Evolutionary conservation across 352 stramenopile genomes (phyloP), one percentile per base, ranked within the genome.

Genomic region (Globisporangium cylindrosporum): DNA sequence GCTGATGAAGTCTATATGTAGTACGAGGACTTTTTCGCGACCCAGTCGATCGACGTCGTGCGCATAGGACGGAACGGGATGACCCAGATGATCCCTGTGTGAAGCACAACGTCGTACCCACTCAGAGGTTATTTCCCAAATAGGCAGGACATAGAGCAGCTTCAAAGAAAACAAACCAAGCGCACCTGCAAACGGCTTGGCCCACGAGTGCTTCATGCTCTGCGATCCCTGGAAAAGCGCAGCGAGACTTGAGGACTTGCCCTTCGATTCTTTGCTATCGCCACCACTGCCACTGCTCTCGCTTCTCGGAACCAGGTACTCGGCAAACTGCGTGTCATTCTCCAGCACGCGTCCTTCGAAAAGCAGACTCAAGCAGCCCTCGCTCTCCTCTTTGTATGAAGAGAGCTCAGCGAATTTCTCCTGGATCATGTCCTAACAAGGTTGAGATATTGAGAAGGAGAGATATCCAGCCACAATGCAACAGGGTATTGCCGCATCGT

Each of bases 81-180:
- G 29, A 90, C 77, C 80, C 81, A 92, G 32, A 91, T 64, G 65
- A 91, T 85, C 25, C 83, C 82, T 91, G 27, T 7, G 32, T 4
- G 14, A 54, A 56, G 4, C 36, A 43, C 5, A n/a, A 8, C 6
- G 24, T 12, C n/a, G 18, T 14, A 24, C 10, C 3, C 10, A 9
- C 18, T 8, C 15, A 58, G 22, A 25, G 14, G n/a, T 20, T 20
- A 15, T 12, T 15, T 43, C 3, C 36, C 53, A 34, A 38, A 2
- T 20, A 18, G 2, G 10, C 18, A 9, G 3, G 12, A 15, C 27
- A 14, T 4, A 43, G 15, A 41, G 15, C 15, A 59, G 15, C 15
- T 20, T 8, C 38, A 48, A 48, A 20, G 14, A 24, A 7, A 29
- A 32, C 7, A n/a, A 66, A 5, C 1, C 29, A 34, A 22, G 24